Conservation (phyloP, 345 rosid species). For the Diplotaxis tenuifolia region DNA sequence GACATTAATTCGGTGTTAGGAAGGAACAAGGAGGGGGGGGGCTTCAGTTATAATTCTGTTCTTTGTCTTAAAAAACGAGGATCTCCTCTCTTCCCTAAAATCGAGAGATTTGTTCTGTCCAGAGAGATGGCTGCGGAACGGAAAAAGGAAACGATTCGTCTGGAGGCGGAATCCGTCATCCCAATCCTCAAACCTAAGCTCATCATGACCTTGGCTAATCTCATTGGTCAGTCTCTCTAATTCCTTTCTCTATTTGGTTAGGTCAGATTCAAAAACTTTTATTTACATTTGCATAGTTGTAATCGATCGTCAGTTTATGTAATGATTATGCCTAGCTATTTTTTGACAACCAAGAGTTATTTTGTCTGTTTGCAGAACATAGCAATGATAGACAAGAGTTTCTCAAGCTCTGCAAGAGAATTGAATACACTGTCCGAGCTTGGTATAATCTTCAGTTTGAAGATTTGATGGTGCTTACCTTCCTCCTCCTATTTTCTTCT, state of each 20-base stretch:
- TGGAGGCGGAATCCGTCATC: constrained; percentile 90
- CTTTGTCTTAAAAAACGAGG: neutral
- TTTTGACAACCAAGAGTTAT: too few relatives aligned
- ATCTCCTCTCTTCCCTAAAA: neutral
- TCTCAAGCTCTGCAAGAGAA: constrained; percentile 86
- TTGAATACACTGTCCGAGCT: constrained; percentile 92
- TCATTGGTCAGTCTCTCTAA: constrained; percentile 58
- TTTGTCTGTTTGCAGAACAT: too few relatives aligned
- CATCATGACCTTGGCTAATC: constrained; percentile 89
- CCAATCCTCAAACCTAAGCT: constrained; percentile 91
- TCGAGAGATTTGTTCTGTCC: too few relatives aligned
- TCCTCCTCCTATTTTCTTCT: neutral
- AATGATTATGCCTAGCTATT: neutral
- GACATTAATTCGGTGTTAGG: constrained; percentile 14
- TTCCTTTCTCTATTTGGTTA: neutral
- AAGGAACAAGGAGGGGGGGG: neutral
- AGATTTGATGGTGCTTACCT: constrained; percentile 72
- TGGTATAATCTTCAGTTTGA: constrained; percentile 96
- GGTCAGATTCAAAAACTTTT: neutral
- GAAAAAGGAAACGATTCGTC: constrained; percentile 67
- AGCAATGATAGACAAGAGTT: constrained; percentile 71
- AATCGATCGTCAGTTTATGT: neutral
- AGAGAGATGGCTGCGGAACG: constrained; percentile 28
- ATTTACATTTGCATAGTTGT: too few relatives aligned
- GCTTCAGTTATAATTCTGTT: constrained; percentile 5